Evolutionary conservation across 2,329 filamentous ascomycete genomes (phyloP).

Genomic region (Endothia cerciana): DNA sequence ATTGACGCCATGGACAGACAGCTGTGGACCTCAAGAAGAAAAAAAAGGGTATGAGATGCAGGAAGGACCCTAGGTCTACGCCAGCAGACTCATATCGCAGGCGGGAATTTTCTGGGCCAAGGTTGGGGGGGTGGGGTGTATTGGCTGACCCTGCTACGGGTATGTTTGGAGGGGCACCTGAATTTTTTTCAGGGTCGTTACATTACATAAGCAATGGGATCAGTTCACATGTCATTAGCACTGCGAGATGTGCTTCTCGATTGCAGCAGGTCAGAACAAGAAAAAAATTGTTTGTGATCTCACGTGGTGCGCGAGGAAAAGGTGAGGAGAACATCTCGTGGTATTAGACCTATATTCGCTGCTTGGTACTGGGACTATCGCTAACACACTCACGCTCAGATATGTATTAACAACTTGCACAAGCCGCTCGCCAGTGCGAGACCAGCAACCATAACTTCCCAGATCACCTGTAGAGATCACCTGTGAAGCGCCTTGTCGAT

Average conservation of each 20-base stretch:
- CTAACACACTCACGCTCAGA: slow-evolving; percentile 2
- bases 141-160: not conserved
- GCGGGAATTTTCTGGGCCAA: not conserved
- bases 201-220: slow-evolving; percentile 20
- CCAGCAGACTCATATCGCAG: not conserved
- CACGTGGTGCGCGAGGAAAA: not conserved
- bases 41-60: not conserved
- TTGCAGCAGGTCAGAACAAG: not conserved
- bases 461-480: not conserved
- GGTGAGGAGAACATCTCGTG: not conserved
- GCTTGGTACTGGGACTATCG: slow-evolving; percentile 1
- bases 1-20: slow-evolving; percentile 23
- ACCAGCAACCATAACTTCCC: not conserved
- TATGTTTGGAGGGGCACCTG: slow-evolving; percentile 10
- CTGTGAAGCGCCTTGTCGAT: not conserved
- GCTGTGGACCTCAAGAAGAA: not conserved
- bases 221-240: too few species aligned
- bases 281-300: not conserved
- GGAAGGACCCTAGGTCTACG: not conserved
- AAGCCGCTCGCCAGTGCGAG: not conserved
- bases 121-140: not conserved
- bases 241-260: not conserved
- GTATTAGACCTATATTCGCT: not conserved
- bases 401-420: not conserved
- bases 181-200: slow-evolving; percentile 20